Conservation (phyloP, 2,329 filamentous ascomycete genomes). For the Rachicladosporium sp. region DNA sequence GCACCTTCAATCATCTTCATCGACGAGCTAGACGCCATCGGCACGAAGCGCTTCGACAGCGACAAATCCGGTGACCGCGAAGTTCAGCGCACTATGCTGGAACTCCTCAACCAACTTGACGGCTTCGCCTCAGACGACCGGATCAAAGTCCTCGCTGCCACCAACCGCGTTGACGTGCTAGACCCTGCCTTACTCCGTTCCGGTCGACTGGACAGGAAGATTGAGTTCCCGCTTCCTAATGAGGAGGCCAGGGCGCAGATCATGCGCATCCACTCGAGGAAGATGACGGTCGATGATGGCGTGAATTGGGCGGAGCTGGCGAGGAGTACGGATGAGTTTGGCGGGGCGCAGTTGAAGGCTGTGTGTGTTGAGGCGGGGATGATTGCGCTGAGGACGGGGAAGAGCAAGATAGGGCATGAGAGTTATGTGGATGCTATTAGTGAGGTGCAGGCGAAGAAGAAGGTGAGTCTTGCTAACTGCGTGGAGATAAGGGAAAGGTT, state of each 20-base stretch:
- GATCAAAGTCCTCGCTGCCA: slow-evolving; percentile 99
- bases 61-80: slow-evolving; percentile 93
- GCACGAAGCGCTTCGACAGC: slow-evolving; percentile 90
- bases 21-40: slow-evolving; percentile 99
- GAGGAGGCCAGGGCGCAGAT: slow-evolving; percentile 97
- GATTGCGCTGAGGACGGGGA: slow-evolving; percentile 89
- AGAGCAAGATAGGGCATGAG: slow-evolving; percentile 94
- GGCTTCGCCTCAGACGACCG: slow-evolving; percentile 93
- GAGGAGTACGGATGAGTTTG: slow-evolving; percentile 95
- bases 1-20: slow-evolving; percentile 99
- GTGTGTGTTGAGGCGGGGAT: slow-evolving; percentile 98
- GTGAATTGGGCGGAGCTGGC: slow-evolving; percentile 96
- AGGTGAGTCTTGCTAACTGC: slow-evolving; percentile 35
- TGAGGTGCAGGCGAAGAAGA: slow-evolving; percentile 93
- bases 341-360: slow-evolving; percentile 92
- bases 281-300: slow-evolving; percentile 89
- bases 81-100: slow-evolving; percentile 96
- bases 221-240: slow-evolving; percentile 95
- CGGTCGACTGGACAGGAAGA: slow-evolving; percentile 97
- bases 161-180: slow-evolving; percentile 92
- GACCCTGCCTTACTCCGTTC: slow-evolving; percentile 89
- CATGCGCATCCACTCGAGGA: slow-evolving; percentile 89
- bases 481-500: not conserved
- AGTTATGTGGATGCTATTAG: slow-evolving; percentile 97
- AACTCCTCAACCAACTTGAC: slow-evolving; percentile 94